Conservation (phyloP, 495 filamentous ascomycete genomes). For the Aspergillus mulundensis region DNA sequence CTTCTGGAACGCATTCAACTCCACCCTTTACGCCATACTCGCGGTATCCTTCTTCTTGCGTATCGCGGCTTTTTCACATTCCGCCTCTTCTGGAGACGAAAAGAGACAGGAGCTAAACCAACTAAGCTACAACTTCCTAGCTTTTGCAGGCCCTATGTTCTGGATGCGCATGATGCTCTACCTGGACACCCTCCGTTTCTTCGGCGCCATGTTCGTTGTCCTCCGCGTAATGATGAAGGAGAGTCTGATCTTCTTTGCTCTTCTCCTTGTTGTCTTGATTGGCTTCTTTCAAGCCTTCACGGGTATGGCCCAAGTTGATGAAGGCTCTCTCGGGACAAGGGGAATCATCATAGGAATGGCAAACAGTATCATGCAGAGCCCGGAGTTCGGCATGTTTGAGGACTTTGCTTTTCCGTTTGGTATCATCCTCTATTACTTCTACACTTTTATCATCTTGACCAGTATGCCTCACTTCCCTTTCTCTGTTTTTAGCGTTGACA, state of each 20-base stretch:
- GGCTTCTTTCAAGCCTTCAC: conserved; percentile 95
- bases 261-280: conserved; percentile 79
- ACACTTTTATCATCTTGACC: conserved; percentile 95
- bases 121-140: conserved; percentile 86
- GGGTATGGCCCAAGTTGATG: conserved; percentile 83
- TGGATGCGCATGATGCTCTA: conserved; percentile 93
- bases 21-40: conserved; percentile 71
- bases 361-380: conserved; percentile 82
- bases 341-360: conserved; percentile 89
- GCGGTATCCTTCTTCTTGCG: conserved; percentile 71
- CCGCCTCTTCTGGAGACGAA: conserved; percentile 40
- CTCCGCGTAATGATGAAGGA: conserved; percentile 99
- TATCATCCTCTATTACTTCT: conserved; percentile 88
- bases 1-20: conserved; percentile 96
- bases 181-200: conserved; percentile 90
- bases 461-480: conserved; percentile 27
- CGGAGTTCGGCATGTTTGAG: conserved; percentile 87
- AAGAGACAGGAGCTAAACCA: conserved; percentile 65
- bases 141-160: conserved; percentile 93
- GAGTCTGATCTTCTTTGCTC: conserved; percentile 92
- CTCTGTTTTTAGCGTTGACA: conserved; percentile 16
- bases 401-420: conserved; percentile 75
- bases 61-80: conserved; percentile 69
- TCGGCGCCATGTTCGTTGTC: conserved; percentile 95
- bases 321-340: conserved; percentile 53